Evolutionary conservation across 768 basidiomycete species (phyloP).

Genomic region (Pleurotus tuber-regium): DNA sequence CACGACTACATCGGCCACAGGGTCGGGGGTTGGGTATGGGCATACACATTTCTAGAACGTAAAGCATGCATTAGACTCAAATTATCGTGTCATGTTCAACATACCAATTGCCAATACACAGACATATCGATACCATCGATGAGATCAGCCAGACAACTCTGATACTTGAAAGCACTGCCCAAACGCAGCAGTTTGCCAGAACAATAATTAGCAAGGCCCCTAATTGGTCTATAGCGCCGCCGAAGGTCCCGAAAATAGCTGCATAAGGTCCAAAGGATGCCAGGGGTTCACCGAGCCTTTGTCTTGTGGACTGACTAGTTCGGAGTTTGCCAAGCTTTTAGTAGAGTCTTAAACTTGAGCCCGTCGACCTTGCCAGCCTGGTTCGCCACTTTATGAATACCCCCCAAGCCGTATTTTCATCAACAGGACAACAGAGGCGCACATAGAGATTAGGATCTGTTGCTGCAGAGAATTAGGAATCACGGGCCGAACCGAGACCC

Average conservation of each 20-base stretch:
- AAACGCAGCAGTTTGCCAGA: background rate
- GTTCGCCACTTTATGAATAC: too few relatives aligned
- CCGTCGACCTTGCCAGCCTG: too few relatives aligned
- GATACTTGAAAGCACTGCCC: too few relatives aligned
- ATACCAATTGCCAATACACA: too few relatives aligned
- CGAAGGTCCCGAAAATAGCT: background rate
- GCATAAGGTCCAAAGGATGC: background rate
- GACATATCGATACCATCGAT: background rate
- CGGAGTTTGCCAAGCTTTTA: background rate
- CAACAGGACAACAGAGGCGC: background rate
- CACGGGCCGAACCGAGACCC: conserved; percentile 11
- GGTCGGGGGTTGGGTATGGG: too few relatives aligned
- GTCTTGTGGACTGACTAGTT: conserved; percentile 2
- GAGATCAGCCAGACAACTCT: background rate
- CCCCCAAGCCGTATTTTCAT: too few relatives aligned
- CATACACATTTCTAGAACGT: too few relatives aligned
- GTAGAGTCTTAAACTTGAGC: too few relatives aligned
- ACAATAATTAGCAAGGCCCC: background rate
- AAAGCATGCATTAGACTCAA: too few relatives aligned
- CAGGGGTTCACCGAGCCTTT: background rate
- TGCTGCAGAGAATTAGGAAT: background rate
- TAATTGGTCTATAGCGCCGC: background rate
- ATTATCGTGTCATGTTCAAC: too few relatives aligned
- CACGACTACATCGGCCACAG: too few relatives aligned
- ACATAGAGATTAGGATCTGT: background rate